phyloP scores from a whole-genome alignment of 2,329 filamentous ascomycete genomes.

The Macrophomina pseudophaseolina region DNA sequence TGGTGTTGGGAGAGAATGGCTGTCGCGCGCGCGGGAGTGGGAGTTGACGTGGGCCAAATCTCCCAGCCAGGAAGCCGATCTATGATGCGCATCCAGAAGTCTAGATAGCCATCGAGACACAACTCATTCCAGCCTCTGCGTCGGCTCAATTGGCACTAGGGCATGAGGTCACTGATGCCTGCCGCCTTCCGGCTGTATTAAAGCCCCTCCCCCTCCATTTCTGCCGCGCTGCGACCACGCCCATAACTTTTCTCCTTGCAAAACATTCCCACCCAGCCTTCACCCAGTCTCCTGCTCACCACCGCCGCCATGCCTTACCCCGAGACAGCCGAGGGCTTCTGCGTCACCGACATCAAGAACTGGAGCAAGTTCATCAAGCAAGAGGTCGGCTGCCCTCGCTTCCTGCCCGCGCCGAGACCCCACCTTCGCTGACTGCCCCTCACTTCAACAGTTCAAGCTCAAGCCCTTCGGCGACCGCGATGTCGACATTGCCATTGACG shows the following conservation, averaged over 20 bases:
- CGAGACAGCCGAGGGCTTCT: slow-evolving; percentile 57
- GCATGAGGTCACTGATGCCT: slow-evolving; percentile 23
- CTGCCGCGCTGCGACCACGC: not conserved
- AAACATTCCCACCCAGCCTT: not conserved
- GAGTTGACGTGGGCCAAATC: not conserved
- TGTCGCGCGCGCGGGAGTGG: not conserved
- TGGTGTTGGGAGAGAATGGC: not conserved
- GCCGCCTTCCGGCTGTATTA: slow-evolving; percentile 5
- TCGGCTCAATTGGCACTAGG: slow-evolving; percentile 20
- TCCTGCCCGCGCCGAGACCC: slow-evolving; percentile 1
- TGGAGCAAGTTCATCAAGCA: slow-evolving; percentile 64
- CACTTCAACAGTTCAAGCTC: slow-evolving; percentile 66
- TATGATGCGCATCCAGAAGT: slow-evolving; percentile 19
- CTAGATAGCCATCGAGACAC: slow-evolving; percentile 7
- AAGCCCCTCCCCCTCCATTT: slow-evolving; percentile 28
- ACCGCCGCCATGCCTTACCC: slow-evolving; percentile 54
- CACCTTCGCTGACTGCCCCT: slow-evolving; percentile 18
- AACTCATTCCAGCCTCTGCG: not conserved
- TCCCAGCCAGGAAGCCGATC: slow-evolving; percentile 1
- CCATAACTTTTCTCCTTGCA: not conserved
- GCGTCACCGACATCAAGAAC: slow-evolving; percentile 63
- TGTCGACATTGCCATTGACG: slow-evolving; percentile 85
- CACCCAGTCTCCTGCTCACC: not conserved
- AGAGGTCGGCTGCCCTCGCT: slow-evolving; percentile 47
- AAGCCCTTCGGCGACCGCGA: slow-evolving; percentile 89